Percentiles rank a stretch among this genome's conserved stretches.
phyloP scores from a whole-genome alignment of 148 eudicot genomes.

The Fagopyrum tataricum region DNA sequence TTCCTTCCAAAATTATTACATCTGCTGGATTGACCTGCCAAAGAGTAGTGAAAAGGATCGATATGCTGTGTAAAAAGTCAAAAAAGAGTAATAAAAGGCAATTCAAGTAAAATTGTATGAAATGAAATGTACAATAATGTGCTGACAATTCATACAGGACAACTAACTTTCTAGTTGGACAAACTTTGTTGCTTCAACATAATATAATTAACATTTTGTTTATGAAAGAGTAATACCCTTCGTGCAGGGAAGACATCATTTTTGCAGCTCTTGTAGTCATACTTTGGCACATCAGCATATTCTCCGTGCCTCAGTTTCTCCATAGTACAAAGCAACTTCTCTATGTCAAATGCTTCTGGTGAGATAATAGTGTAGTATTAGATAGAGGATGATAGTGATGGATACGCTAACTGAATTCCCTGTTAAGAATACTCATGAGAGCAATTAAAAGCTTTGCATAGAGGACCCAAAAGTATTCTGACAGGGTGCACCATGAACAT shows the following conservation, averaged over 20 bases:
- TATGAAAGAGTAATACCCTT: slow-evolving; percentile 48
- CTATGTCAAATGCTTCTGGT: slow-evolving; percentile 96
- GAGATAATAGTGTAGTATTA: slow-evolving; percentile 15
- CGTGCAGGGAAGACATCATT: slow-evolving; percentile 61
- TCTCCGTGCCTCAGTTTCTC: slow-evolving; percentile 79
- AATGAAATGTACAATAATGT: not conserved
- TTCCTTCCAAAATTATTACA: slow-evolving; percentile 95
- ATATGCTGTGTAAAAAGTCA: not conserved
- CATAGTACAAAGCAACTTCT: slow-evolving; percentile 58
- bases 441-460: not conserved
- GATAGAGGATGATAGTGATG: not conserved
- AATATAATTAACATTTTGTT: not conserved
- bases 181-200: not conserved
- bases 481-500: not conserved
- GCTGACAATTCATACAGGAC: not conserved
- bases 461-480: not conserved
- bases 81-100: not conserved
- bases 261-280: slow-evolving; percentile 85
- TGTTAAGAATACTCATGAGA: not conserved
- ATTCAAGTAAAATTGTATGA: not conserved
- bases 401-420: not conserved
- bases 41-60: not conserved
- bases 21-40: slow-evolving; percentile 95
- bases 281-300: slow-evolving; percentile 86
- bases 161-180: not conserved